Evolutionary conservation across 352 stramenopile species (phyloP), one percentile per base, ranked within the genome.

Genomic region (Phytophthora melonis): DNA sequence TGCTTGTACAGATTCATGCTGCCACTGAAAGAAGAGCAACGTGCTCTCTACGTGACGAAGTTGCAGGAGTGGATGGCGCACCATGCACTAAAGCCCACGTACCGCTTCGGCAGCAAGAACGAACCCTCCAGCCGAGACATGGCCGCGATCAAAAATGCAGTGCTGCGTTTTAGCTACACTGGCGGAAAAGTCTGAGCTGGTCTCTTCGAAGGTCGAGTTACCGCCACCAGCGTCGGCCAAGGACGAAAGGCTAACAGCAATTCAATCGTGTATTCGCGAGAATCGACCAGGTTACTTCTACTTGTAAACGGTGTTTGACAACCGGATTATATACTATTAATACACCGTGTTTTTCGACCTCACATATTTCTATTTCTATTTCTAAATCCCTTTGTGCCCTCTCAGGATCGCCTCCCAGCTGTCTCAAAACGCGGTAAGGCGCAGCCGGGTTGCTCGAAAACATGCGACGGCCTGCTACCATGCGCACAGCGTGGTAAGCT

Each of bases 21-120:
- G 13, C 86, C 89, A 6, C 63, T 96, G 4, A 88, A 84, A 25
- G 84, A 91, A 62, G 79, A 93, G 8, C 87, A 96, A 67, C 79
- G 86, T 21, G 68, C 83, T 10, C 59, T 85, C 39, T 96, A 93
- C 57, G 80, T 93, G 53, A 66, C 75, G 18, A 96, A 93, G 52
- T 45, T 96, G 9, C 45, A 90, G 11, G 84, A 93, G 47, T 92
- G 91, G 81, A 68, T 84, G 1, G 21, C 70, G 0, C 6, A 68
- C 0, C 75, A 85, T 19, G 65, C 58, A 0, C 70, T 94, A 5
- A 54, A 80, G n/a, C 74, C 81, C 10, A 54, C 43, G 9, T 88
- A 88, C 58, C 58, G 54, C 7, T 85, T 84, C 23, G 19, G 69
- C 1, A 68, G 68, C 43, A 78, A 72, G 25, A 68, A 66, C 0